phyloP scores from a whole-genome alignment of 1,284 basidiomycete genomes.

The Neolentinus lepideus region DNA sequence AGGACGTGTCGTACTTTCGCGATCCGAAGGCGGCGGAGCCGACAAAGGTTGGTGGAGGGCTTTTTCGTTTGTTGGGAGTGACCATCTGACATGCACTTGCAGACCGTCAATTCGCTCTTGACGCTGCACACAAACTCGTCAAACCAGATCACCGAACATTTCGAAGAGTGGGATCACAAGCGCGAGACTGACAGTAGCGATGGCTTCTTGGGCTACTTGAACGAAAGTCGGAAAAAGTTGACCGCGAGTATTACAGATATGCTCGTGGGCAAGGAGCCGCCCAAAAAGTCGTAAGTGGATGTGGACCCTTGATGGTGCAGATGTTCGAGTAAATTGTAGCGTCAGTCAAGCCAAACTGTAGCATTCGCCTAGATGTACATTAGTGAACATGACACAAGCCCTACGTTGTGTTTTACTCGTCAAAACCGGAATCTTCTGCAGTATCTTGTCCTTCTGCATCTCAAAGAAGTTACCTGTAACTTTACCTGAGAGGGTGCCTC shows the following conservation, averaged over 20 bases:
- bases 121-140: slow-evolving; percentile 33
- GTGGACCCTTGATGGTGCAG: slow-evolving; percentile 26
- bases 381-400: no score
- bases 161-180: slow-evolving; percentile 42
- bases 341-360: neutral
- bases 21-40: slow-evolving; percentile 29
- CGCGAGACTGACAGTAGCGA: slow-evolving; percentile 33
- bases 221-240: slow-evolving; percentile 39
- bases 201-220: slow-evolving; percentile 39
- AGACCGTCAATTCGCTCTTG: slow-evolving; percentile 40
- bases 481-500: slow-evolving; percentile 7
- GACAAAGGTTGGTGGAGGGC: slow-evolving; percentile 26
- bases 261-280: slow-evolving; percentile 19
- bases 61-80: no score
- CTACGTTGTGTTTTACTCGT: no score
- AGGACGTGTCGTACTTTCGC: slow-evolving; percentile 42
- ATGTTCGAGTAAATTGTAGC: neutral
- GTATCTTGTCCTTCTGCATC: no score
- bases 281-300: neutral
- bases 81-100: neutral
- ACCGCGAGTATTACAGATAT: slow-evolving; percentile 31
- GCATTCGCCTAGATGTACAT: neutral
- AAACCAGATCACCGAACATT: slow-evolving; percentile 32
- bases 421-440: no score
- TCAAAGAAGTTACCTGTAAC: no score